Evolutionary conservation across 2,329 filamentous ascomycete species (phyloP).

Genomic region (Calonectria pseudoreteaudii): DNA sequence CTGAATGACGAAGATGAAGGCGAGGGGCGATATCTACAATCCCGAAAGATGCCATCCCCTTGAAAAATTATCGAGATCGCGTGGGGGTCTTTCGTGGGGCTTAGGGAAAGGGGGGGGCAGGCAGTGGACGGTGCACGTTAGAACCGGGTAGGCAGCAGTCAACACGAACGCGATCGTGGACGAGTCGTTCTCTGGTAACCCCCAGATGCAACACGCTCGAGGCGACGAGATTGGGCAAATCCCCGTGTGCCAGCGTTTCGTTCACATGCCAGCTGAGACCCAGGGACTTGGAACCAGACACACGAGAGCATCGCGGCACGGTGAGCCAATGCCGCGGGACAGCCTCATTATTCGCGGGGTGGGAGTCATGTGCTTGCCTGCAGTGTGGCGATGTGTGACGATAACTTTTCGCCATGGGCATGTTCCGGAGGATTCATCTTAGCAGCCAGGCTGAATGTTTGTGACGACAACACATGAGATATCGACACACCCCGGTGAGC

Average conservation of each 20-base stretch:
- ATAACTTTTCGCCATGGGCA: constrained; percentile 26
- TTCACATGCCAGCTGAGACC: constrained; percentile 27
- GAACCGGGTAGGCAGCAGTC: constrained; percentile 36
- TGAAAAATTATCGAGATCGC: neutral
- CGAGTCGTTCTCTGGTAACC: constrained; percentile 6
- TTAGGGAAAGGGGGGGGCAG: neutral
- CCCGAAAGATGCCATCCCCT: neutral
- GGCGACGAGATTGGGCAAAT: constrained; percentile 16
- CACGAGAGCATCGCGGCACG: neutral
- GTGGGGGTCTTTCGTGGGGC: constrained; percentile 15
- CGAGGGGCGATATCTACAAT: neutral
- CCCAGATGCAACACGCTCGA: neutral
- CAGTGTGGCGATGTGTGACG: constrained; percentile 13
- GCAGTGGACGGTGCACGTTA: constrained; percentile 3
- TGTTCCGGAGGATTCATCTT: neutral
- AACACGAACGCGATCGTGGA: constrained; percentile 2
- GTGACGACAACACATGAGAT: constrained; percentile 13
- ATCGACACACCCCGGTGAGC: constrained; percentile 30
- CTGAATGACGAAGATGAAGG: constrained; percentile 9
- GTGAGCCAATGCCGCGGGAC: constrained; percentile 10
- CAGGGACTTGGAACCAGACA: constrained; percentile 12
- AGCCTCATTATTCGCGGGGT: constrained; percentile 18
- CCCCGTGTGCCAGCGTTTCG: neutral
- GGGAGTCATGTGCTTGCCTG: constrained; percentile 29
- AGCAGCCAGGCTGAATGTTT: neutral